Base-by-base conservation (phyloP, 139 green algal genomes). In the Astrephomene gubernaculifera region DNA sequence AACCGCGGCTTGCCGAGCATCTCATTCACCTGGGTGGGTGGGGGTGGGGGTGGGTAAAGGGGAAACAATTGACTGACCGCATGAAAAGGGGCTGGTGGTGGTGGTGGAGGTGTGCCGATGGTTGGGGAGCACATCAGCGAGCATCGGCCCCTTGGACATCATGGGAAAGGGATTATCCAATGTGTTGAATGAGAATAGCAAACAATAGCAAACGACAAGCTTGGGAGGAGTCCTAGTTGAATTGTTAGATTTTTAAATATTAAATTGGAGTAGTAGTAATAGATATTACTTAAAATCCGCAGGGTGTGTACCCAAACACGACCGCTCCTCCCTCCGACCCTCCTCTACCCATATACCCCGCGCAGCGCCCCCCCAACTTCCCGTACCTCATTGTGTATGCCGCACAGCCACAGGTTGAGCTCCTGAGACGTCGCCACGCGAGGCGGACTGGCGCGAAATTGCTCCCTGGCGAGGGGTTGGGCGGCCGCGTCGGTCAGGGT, bases 1-100 rank as follows among this genome's bases (percentile, higher is more conserved):
- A 93, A 94, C n/a, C 71, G 60, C 24, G 91, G 91, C 85, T 93
- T 94, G n/a, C 91, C 91, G 71, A 93, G 73, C 76, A 86, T 65
- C 39, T 90, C 91, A 70, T 93, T 94, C 35, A 95, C 92, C 79
- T 87, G 75, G 12, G 29, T n/a, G 49, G 33, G 19, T 1, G 9
- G 3, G n/a, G 57, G 57, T 9, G 57, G 57, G 57, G 57, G 57
- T 35, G 57, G 49, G 14, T 25, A 17, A 12, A 57, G 49, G 14
- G 49, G 49, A 12, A 17, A n/a, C n/a, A n/a, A n/a, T n/a, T n/a
- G n/a, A n/a, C n/a, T n/a, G n/a, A n/a, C n/a, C n/a, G 49, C 12
- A 57, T 57, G 49, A 57, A 9, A 22, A 65, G 57, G 57, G 57
- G 57, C 57, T 9, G 57, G 57, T 65, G 57, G 22, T n/a, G 57